These are phyloP conservation scores for Colletotrichum musicola DNA, from an alignment of 2,329 filamentous ascomycete species.

Conservation along the genomic window DNA sequence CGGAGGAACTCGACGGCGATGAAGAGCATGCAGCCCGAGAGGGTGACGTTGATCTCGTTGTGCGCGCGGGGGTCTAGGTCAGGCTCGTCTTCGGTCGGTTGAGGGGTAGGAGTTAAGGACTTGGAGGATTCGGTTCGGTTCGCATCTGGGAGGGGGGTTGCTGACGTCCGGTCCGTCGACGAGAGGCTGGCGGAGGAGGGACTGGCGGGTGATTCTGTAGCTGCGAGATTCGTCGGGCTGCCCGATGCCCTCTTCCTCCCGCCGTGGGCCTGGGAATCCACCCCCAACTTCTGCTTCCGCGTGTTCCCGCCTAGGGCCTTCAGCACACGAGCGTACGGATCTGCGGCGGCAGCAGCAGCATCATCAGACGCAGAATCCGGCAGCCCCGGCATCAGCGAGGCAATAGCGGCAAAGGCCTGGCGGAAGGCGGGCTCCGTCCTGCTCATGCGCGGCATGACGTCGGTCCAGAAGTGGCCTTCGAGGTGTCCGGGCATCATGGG, in stretches of 20 bases:
- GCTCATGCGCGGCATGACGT: constrained; percentile 59
- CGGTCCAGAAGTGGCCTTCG: constrained; percentile 58
- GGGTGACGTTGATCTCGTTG: constrained; percentile 42
- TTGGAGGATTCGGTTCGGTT: constrained; percentile 46
- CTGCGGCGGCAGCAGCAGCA: neutral
- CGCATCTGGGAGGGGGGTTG: constrained; percentile 14
- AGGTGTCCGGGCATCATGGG: constrained; percentile 55
- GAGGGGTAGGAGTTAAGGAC: constrained; percentile 53
- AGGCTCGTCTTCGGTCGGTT: constrained; percentile 42
- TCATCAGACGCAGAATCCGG: constrained; percentile 9
- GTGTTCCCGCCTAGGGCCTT: neutral
- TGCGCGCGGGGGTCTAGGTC: neutral
- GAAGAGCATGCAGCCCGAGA: constrained; percentile 64
- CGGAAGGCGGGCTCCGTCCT: constrained; percentile 59
- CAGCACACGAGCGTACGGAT: neutral
- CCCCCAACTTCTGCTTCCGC: neutral
- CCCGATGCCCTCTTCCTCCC: neutral
- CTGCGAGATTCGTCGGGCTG: neutral
- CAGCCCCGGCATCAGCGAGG: constrained; percentile 47
- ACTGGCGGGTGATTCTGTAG: constrained; percentile 2
- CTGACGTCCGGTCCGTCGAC: neutral
- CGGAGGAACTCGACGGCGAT: constrained; percentile 66
- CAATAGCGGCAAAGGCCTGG: constrained; percentile 64
- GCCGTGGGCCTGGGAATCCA: neutral
- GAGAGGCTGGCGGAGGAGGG: constrained; percentile 20